These are phyloP conservation scores for Chaetomiaceae sp. DNA, from an alignment of 2,329 filamentous ascomycete genomes.

Conservation along the genomic window DNA sequence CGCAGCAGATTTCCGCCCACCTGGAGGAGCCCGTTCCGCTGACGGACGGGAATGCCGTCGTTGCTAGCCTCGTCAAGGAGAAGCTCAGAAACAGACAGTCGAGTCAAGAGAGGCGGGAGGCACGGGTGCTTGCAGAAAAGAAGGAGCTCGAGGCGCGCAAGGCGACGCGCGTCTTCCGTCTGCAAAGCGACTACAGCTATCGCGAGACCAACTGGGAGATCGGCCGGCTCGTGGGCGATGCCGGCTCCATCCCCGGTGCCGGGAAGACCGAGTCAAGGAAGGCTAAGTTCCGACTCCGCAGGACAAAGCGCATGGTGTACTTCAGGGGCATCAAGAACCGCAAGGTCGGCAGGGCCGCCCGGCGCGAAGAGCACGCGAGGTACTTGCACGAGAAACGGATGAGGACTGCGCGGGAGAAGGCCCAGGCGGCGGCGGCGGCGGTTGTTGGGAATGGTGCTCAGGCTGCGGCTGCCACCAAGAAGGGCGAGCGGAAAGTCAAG, in stretches of 20 bases:
- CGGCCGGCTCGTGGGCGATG: constrained; percentile 42
- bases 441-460: constrained; percentile 6
- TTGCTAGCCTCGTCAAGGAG: constrained; percentile 19
- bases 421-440: constrained; percentile 14
- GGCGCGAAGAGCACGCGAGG: constrained; percentile 22
- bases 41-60: constrained; percentile 19
- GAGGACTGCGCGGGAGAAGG: constrained; percentile 18
- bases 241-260: constrained; percentile 21
- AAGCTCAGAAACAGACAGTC: constrained; percentile 18
- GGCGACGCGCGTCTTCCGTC: constrained; percentile 40
- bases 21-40: constrained; percentile 5
- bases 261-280: constrained; percentile 47
- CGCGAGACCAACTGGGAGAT: constrained; percentile 56
- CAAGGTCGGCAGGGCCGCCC: constrained; percentile 23
- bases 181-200: constrained; percentile 52
- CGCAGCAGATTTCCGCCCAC: neutral
- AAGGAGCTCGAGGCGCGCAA: constrained; percentile 37
- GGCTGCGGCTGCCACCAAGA: constrained; percentile 9
- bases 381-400: constrained; percentile 22
- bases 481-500: constrained; percentile 11
- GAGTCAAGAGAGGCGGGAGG: constrained; percentile 12
- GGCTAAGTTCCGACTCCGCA: constrained; percentile 37
- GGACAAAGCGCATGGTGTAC: constrained; percentile 18
- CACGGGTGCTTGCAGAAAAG: constrained; percentile 17
- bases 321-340: constrained; percentile 21